A percentile compares a stretch with the other conserved stretches of the same genome.
These are phyloP conservation scores for Trametes meyenii DNA, from an alignment of 768 basidiomycete genomes.

Conservation along the genomic window DNA sequence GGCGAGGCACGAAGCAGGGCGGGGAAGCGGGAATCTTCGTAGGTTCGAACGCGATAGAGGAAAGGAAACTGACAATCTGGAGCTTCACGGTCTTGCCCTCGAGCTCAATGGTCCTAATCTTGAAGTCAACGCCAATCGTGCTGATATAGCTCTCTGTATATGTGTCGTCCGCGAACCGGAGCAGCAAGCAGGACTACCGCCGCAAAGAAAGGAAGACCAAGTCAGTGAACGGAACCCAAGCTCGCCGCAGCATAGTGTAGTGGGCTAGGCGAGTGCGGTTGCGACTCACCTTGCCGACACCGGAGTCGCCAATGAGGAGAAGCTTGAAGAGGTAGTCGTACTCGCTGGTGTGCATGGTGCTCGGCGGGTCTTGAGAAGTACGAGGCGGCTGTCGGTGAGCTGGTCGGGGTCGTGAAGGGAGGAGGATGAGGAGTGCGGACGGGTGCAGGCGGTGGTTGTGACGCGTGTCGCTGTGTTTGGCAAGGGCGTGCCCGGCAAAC, in stretches of 20 bases:
- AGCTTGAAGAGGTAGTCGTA: slow-evolving; percentile 98
- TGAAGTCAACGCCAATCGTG: slow-evolving; percentile 98
- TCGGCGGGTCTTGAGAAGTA: slow-evolving; percentile 13
- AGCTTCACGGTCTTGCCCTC: slow-evolving; percentile 99
- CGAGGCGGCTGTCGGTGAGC: slow-evolving; percentile 12
- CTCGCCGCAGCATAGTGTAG: slow-evolving; percentile 8
- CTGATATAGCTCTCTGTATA: slow-evolving; percentile 98
- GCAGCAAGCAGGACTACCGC: slow-evolving; percentile 83
- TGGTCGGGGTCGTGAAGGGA: slow-evolving; percentile 25
- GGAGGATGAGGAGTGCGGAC: slow-evolving; percentile 24
- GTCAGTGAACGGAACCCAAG: slow-evolving; percentile 4
- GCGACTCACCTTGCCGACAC: slow-evolving; percentile 80
- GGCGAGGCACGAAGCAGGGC: neutral
- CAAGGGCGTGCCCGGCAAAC: slow-evolving; percentile 28
- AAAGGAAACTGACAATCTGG: slow-evolving; percentile 78
- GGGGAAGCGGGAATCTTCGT: slow-evolving; percentile 1
- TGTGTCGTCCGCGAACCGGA: slow-evolving; percentile 94
- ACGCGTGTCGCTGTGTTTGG: slow-evolving; percentile 32
- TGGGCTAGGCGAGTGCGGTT: neutral
- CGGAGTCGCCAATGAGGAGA: slow-evolving; percentile 92
- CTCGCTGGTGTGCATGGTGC: slow-evolving; percentile 85
- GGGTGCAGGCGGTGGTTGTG: slow-evolving; percentile 31
- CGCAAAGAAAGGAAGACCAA: neutral
- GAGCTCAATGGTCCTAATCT: slow-evolving; percentile 98
- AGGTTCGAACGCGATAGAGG: neutral